phyloP scores from a whole-genome alignment of 768 basidiomycete genomes.

The Suillus variegatus region DNA sequence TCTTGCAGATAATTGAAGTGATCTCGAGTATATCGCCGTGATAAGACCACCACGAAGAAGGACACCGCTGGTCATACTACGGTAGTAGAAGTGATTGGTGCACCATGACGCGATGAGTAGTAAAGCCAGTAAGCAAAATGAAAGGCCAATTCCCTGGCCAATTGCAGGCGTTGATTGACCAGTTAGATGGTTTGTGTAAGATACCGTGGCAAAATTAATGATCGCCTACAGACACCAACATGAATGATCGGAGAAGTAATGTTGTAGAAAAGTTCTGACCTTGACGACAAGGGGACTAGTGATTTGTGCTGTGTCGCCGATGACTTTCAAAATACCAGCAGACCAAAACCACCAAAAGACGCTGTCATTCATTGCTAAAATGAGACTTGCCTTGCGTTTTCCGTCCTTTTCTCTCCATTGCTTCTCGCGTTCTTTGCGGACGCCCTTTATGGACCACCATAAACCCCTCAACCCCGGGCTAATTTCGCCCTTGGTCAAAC shows the following conservation, averaged over 20 bases:
- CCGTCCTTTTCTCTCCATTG: slow-evolving; percentile 67
- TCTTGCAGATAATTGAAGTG: slow-evolving; percentile 74
- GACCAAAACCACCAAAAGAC: slow-evolving; percentile 81
- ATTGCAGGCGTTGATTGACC: slow-evolving; percentile 42
- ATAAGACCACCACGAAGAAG: slow-evolving; percentile 84
- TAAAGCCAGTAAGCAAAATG: slow-evolving; percentile 67
- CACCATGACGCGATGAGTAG: slow-evolving; percentile 68
- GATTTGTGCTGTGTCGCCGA: slow-evolving; percentile 73
- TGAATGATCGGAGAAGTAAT: background rate
- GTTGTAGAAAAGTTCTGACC: slow-evolving; percentile 37
- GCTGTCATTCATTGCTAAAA: slow-evolving; percentile 73
- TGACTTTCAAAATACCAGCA: slow-evolving; percentile 55
- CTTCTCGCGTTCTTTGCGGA: slow-evolving; percentile 55
- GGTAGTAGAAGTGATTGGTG: slow-evolving; percentile 85
- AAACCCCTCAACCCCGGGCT: slow-evolving; percentile 52
- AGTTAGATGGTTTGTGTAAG: slow-evolving; percentile 50
- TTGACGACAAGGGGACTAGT: slow-evolving; percentile 80
- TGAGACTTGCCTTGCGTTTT: slow-evolving; percentile 60
- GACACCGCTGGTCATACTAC: slow-evolving; percentile 72
- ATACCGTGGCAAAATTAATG: slow-evolving; percentile 67
- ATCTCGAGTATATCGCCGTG: slow-evolving; percentile 80
- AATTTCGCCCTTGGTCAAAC: slow-evolving; percentile 65
- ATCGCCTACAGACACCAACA: slow-evolving; percentile 47
- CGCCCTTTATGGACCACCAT: slow-evolving; percentile 59
- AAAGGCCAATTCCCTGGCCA: slow-evolving; percentile 71